These are phyloP conservation scores for Farysia itapuensis DNA, from an alignment of 1,284 basidiomycete species.

Conservation along the genomic window DNA sequence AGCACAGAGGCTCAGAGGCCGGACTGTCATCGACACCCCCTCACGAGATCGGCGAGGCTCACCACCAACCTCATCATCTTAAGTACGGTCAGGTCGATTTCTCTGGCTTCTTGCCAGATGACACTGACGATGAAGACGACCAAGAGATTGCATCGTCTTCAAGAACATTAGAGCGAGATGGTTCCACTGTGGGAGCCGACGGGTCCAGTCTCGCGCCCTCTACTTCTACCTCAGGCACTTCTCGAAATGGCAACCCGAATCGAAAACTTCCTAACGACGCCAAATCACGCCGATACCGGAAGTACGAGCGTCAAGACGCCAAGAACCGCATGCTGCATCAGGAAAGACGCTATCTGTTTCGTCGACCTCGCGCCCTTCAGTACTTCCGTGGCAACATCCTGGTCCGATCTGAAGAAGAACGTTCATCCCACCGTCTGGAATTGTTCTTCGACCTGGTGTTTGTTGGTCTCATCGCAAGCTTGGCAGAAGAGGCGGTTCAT, in stretches of 20 bases:
- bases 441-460: constrained; percentile 51
- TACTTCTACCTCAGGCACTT: neutral
- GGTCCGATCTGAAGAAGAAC: constrained; percentile 40
- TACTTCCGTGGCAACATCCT: constrained; percentile 45
- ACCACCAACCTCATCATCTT: constrained; percentile 39
- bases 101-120: constrained; percentile 27
- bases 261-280: constrained; percentile 9
- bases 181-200: neutral
- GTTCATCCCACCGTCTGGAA: constrained; percentile 36
- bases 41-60: no score
- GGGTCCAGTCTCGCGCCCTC: constrained; percentile 5
- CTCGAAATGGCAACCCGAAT: neutral
- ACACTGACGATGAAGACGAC: constrained; percentile 14
- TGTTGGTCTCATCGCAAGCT: constrained; percentile 46
- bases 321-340: constrained; percentile 23
- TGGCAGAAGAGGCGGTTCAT: constrained; percentile 43
- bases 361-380: constrained; percentile 45
- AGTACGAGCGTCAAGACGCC: constrained; percentile 21
- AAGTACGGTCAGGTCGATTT: constrained; percentile 40
- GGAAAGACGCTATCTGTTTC: constrained; percentile 42
- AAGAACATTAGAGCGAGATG: neutral
- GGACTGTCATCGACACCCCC: no score
- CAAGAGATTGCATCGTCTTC: neutral
- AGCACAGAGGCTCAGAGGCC: no score
- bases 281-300: constrained; percentile 18